Evolutionary conservation across 2,329 filamentous ascomycete genomes (phyloP).

Genomic region (Phoma sp.): DNA sequence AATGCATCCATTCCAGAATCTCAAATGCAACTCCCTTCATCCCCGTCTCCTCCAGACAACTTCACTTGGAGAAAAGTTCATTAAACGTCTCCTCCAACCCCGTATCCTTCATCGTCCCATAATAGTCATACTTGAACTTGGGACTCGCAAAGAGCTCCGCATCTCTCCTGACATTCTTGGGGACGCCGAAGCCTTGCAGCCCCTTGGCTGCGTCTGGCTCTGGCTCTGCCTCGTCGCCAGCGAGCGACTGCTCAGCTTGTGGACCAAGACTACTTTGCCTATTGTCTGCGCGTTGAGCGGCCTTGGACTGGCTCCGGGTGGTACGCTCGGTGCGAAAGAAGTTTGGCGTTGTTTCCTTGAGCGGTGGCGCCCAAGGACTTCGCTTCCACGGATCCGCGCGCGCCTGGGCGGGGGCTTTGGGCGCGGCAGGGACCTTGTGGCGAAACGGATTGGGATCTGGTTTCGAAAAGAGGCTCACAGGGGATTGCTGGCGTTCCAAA

Average conservation of each 20-base stretch:
- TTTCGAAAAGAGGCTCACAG: constrained; percentile 31
- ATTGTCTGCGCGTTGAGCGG: neutral
- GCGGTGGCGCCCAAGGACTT: constrained; percentile 52
- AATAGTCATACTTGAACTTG: constrained; percentile 43
- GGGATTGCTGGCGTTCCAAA: neutral
- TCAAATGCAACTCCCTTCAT: neutral
- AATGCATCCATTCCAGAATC: neutral
- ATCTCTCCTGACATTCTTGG: constrained; percentile 35
- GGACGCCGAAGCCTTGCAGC: constrained; percentile 31
- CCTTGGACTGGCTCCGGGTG: constrained; percentile 14
- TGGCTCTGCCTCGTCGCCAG: too few relatives aligned
- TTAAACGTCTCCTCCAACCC: constrained; percentile 44
- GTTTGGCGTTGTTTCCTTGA: constrained; percentile 58
- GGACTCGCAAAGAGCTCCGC: constrained; percentile 40
- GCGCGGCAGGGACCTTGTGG: constrained; percentile 72
- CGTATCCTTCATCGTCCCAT: constrained; percentile 38
- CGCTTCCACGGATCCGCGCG: constrained; percentile 65
- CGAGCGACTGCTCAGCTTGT: too few relatives aligned
- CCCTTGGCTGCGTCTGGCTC: constrained; percentile 10
- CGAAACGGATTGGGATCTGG: constrained; percentile 65
- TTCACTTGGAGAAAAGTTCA: constrained; percentile 37
- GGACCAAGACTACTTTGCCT: too few relatives aligned
- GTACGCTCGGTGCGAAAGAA: constrained; percentile 56
- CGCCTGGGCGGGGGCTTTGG: constrained; percentile 68
- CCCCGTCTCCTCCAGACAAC: neutral